Conservation (phyloP, 83 land plant species). For the Diphasiastrum complanatum region DNA sequence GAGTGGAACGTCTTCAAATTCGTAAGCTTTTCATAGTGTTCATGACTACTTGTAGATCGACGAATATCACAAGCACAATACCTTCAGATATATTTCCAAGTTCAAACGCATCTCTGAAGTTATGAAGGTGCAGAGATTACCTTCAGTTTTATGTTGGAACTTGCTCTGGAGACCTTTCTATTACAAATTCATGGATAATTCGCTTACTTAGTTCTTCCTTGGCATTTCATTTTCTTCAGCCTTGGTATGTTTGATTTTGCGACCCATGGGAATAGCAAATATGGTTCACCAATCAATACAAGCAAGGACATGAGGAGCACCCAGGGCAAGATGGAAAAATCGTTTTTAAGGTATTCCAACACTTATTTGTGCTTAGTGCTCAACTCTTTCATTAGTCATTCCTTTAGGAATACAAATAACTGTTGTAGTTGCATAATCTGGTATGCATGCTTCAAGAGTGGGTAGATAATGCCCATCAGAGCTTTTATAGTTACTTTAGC, state of each 20-base stretch:
- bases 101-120: no score
- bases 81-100: no score
- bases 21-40: not conserved
- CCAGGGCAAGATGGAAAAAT: constrained; percentile 98
- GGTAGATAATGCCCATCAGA: no score
- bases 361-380: no score
- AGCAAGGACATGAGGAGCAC: constrained; percentile 59
- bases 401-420: not conserved
- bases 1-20: no score
- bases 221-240: constrained; percentile 35
- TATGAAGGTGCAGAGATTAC: no score
- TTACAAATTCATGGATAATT: no score
- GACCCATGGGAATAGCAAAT: constrained; percentile 78
- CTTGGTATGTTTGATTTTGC: constrained; percentile 80
- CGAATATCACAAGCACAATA: no score
- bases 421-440: not conserved
- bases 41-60: no score
- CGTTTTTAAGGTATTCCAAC: constrained; percentile 86
- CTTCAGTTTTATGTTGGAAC: no score
- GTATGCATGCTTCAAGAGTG: not conserved
- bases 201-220: not conserved
- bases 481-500: not conserved
- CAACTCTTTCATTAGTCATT: no score
- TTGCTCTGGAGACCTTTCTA: no score
- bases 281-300: constrained; percentile 73